Conservation (phyloP, 2,329 filamentous ascomycete species). For the Colletotrichum viniferum region DNA sequence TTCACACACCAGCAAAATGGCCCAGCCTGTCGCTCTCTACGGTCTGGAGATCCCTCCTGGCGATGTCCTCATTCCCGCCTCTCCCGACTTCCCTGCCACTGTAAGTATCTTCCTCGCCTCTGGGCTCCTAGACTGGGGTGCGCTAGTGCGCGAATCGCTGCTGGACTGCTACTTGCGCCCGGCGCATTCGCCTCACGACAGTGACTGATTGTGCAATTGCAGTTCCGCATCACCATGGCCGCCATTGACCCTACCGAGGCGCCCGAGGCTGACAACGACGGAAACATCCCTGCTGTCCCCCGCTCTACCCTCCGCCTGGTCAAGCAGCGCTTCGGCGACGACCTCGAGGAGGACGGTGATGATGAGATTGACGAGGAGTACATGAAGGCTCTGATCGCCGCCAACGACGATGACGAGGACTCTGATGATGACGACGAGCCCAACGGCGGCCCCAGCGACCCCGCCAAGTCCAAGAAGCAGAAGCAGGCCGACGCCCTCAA, state of each 20-base stretch:
- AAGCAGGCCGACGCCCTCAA: constrained; percentile 77
- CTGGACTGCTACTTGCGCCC: not conserved
- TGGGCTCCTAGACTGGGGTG: not conserved
- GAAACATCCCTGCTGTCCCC: constrained; percentile 64
- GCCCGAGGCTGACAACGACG: constrained; percentile 67
- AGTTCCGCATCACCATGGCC: constrained; percentile 99
- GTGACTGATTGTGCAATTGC: constrained; percentile 31
- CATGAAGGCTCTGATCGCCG: constrained; percentile 58
- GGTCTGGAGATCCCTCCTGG: constrained; percentile 89
- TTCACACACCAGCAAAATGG: constrained; percentile 46
- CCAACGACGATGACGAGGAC: constrained; percentile 60
- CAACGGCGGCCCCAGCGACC: constrained; percentile 92
- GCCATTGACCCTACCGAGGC: constrained; percentile 89
- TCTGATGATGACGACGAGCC: constrained; percentile 50
- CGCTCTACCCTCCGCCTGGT: constrained; percentile 92
- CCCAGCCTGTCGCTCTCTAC: constrained; percentile 78
- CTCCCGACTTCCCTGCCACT: constrained; percentile 80
- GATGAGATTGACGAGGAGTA: constrained; percentile 73
- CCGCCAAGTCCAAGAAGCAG: constrained; percentile 86
- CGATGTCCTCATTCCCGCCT: constrained; percentile 80
- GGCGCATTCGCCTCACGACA: not conserved
- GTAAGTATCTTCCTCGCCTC: constrained; percentile 57
- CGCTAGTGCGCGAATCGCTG: not conserved
- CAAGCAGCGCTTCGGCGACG: constrained; percentile 70
- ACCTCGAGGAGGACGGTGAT: constrained; percentile 58